Percentiles rank a stretch among this genome's conserved stretches.
These are phyloP conservation scores for Malassezia sp. DNA, from an alignment of 1,284 basidiomycete species.

Conservation along the genomic window DNA sequence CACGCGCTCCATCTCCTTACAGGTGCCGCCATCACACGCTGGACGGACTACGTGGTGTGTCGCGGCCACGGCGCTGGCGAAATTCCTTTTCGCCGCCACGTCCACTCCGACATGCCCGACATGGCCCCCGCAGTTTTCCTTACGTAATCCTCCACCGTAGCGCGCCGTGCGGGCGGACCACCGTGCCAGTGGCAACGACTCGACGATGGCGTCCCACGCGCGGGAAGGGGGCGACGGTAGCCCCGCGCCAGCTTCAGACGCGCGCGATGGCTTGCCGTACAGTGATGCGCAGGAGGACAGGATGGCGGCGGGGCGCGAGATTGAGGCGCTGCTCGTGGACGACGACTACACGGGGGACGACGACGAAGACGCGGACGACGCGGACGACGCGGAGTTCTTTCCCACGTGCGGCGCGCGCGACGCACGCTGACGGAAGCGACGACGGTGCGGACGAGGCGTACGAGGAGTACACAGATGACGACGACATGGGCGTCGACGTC, in stretches of 20 bases:
- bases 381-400: constrained; percentile 14
- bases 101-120: too few species aligned
- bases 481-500: constrained; percentile 21
- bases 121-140: too few species aligned
- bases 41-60: too few species aligned
- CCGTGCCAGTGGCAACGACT: neutral
- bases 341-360: too few species aligned
- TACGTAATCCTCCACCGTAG: neutral
- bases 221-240: neutral
- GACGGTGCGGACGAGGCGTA: constrained; percentile 15
- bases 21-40: too few species aligned
- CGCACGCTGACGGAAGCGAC: constrained; percentile 14
- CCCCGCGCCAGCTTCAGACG: neutral
- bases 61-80: too few species aligned
- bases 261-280: neutral
- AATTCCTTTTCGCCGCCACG: too few species aligned
- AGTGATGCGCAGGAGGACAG: neutral
- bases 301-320: neutral
- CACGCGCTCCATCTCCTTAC: too few species aligned
- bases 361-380: constrained; percentile 6
- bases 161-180: neutral
- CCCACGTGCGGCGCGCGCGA: too few species aligned
- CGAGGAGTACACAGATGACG: constrained; percentile 20
- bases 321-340: constrained; percentile 2
- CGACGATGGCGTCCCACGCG: neutral